Base-by-base conservation (phyloP, 495 filamentous ascomycete species). In the Penicillium angulare region DNA sequence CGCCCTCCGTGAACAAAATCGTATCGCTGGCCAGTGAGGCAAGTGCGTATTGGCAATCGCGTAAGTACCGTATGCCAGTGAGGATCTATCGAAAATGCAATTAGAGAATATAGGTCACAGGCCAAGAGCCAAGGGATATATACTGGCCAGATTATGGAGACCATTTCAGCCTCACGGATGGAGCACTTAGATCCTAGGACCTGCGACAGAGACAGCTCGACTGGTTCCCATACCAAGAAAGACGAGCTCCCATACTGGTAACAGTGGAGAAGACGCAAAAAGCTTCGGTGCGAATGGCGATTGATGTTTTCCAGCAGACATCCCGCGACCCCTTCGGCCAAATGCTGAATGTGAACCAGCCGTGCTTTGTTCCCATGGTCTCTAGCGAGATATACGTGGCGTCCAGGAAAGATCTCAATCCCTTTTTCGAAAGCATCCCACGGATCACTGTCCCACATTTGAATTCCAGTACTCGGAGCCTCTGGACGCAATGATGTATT, bases 381-480 rank as follows among this genome's bases (percentile, higher is more conserved):
- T 16, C 27, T 21, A 7, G 43, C 43, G 13, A 46, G 43, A 21
- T 31, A 32, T 7, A 46, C 21, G 12, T 18, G 10, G 15, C 27
- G 24, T 13, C 29, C 15, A 10, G 24, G 43, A n/a, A 32, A 46
- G 12, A 46, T 46, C n/a, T 46, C 26, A 18, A 46, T 33, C 24
- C 24, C 43, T 17, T 34, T 34, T 20, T 23, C 39, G n/a, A 16
- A 42, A 13, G 4, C 6, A 24, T 10, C 17, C 39, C 39, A 42
- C 21, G 39, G 9, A 78, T 67, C 67, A 27, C 10, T 10, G 26
- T 27, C 26, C 26, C 26, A 27, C 10, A 27, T 10, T 27, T 27
- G 10, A 10, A 27, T 27, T 27, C 26, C 26, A 10, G 26, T 27
- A 10, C 26, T 27, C 26, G 5, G 26, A 10, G 5, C 26, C 26